phyloP scores from a whole-genome alignment of 768 basidiomycete genomes.

The Boletus patriciae region DNA sequence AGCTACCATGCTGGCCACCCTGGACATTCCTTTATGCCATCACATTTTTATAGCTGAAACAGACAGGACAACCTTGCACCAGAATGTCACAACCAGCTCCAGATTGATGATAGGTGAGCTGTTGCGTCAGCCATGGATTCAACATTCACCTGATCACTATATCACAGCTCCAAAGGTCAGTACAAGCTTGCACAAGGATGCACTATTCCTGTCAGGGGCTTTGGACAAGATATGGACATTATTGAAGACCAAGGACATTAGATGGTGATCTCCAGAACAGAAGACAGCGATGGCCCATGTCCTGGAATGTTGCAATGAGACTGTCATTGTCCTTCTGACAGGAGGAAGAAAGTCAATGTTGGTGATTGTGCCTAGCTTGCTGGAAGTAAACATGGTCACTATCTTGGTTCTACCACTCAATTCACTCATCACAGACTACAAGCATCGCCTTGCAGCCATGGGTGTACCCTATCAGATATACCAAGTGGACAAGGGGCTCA shows the following conservation, averaged over 20 bases:
- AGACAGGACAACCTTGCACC: too few relatives aligned
- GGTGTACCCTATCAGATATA: background rate
- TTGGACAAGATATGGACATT: background rate
- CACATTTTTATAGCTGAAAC: too few relatives aligned
- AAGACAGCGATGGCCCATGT: background rate
- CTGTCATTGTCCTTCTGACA: background rate
- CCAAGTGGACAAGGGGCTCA: background rate
- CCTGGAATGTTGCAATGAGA: background rate
- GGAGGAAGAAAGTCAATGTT: slow-evolving; percentile 3
- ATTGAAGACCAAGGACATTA: background rate
- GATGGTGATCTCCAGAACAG: background rate
- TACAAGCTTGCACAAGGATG: too few relatives aligned
- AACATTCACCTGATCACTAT: too few relatives aligned
- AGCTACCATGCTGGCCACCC: too few relatives aligned
- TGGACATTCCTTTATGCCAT: too few relatives aligned
- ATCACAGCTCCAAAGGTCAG: too few relatives aligned
- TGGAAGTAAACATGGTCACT: background rate
- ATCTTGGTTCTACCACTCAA: background rate
- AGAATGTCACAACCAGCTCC: fast-evolving
- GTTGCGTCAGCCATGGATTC: too few relatives aligned
- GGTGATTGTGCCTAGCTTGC: background rate
- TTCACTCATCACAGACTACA: slow-evolving; percentile 1
- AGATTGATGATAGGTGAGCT: too few relatives aligned
- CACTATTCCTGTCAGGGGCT: too few relatives aligned
- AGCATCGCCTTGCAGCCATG: background rate